Evolutionary conservation across 2,329 filamentous ascomycete genomes (phyloP).

Genomic region (Hypoxylon sp.): DNA sequence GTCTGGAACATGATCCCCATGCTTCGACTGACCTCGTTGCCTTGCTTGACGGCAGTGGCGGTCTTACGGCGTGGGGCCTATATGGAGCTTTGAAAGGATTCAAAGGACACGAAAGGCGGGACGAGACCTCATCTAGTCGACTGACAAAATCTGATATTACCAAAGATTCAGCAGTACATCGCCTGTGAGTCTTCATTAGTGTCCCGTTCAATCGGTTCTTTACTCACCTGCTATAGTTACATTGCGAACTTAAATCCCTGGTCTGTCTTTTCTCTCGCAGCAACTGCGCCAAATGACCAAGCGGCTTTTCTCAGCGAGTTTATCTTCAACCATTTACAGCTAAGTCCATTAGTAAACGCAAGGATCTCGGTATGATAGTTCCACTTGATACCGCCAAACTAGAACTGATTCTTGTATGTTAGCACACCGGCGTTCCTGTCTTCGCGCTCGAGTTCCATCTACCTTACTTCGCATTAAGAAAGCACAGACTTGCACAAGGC

Average conservation of each 20-base stretch:
- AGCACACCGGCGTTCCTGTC: neutral
- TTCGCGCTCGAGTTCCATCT: slow-evolving; percentile 24
- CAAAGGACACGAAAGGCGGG: too few species aligned
- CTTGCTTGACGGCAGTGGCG: slow-evolving; percentile 8
- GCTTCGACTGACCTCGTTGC: slow-evolving; percentile 1
- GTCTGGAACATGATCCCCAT: neutral
- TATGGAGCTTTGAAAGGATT: slow-evolving; percentile 2
- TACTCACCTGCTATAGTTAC: slow-evolving; percentile 15
- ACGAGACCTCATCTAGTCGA: too few species aligned
- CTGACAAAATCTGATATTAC: too few species aligned
- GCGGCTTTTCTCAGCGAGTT: slow-evolving; percentile 15
- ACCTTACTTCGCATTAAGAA: slow-evolving; percentile 14
- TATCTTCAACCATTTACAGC: slow-evolving; percentile 17
- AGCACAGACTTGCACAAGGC: slow-evolving; percentile 1
- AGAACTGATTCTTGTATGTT: neutral
- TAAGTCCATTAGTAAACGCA: slow-evolving; percentile 4
- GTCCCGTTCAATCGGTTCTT: neutral
- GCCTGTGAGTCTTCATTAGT: neutral
- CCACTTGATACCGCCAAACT: too few species aligned
- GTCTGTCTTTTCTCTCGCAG: slow-evolving; percentile 19
- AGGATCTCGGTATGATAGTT: slow-evolving; percentile 8
- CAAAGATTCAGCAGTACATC: too few species aligned
- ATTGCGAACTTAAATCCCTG: slow-evolving; percentile 16
- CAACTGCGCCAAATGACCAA: slow-evolving; percentile 6
- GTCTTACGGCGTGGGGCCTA: slow-evolving; percentile 6